Conservation (phyloP, 2,329 filamentous ascomycete genomes). For the Pseudogymnoascus sp. region DNA sequence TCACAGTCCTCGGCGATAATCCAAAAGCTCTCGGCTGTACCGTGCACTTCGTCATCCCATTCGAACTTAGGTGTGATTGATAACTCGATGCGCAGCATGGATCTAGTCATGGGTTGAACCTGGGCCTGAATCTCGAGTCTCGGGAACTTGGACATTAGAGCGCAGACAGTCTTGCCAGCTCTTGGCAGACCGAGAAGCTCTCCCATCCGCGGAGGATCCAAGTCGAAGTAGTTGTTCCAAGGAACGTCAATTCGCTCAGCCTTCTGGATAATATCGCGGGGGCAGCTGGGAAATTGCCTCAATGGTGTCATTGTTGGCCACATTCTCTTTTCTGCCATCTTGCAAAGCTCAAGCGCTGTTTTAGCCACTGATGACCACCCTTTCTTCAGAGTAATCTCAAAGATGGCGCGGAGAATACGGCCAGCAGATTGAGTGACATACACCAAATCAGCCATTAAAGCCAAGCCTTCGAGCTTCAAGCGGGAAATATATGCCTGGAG, state of each 20-base stretch:
- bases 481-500: slow-evolving; percentile 95
- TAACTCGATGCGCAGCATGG: slow-evolving; percentile 83
- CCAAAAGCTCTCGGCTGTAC: slow-evolving; percentile 88
- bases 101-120: slow-evolving; percentile 89
- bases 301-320: slow-evolving; percentile 98
- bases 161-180: slow-evolving; percentile 77
- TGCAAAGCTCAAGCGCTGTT: slow-evolving; percentile 87
- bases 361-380: slow-evolving; percentile 93
- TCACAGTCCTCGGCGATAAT: slow-evolving; percentile 96
- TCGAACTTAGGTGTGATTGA: slow-evolving; percentile 91
- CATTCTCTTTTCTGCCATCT: slow-evolving; percentile 99
- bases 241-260: slow-evolving; percentile 90
- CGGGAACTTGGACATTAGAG: slow-evolving; percentile 85
- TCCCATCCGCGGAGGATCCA: slow-evolving; percentile 93
- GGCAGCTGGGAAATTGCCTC: slow-evolving; percentile 78
- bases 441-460: slow-evolving; percentile 96
- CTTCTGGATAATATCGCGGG: slow-evolving; percentile 81
- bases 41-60: slow-evolving; percentile 89
- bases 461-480: slow-evolving; percentile 86
- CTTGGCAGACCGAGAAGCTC: slow-evolving; percentile 87
- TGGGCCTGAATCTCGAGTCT: slow-evolving; percentile 87
- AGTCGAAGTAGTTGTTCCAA: slow-evolving; percentile 90
- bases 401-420: slow-evolving; percentile 89
- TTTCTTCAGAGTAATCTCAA: slow-evolving; percentile 95
- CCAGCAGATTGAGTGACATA: slow-evolving; percentile 98